Base-by-base conservation (phyloP, 192 early-diverging fungal species). In the Rhizophagus prolifer region DNA sequence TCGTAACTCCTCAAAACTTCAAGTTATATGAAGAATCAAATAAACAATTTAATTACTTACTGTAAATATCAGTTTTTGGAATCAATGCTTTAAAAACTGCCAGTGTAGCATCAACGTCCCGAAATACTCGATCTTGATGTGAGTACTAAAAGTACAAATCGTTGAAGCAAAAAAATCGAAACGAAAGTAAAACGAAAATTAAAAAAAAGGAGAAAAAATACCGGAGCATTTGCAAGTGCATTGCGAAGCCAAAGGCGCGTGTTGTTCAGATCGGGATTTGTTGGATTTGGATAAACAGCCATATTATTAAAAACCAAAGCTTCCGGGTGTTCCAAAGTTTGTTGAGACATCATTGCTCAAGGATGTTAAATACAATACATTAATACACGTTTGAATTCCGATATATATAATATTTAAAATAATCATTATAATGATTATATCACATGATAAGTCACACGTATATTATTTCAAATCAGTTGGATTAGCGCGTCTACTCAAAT, bases 31-130 rank as follows among this genome's bases (percentile, higher is more conserved):
- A 16, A 79, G 23, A 21, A 79, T 26, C 41, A 31, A 34, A 26
- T 46, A 23, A 36, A 14, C 41, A 78, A 58, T 44, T 26, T 72
- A 28, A 10, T 16, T 63, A 66, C 74, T 65, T 86, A 93, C 90
- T 91, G 78, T 91, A 93, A 44, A 83, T 85, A 62, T 94, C 92
- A 62, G 87, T 87, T 79, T 93, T 91, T 7, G 73, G 72, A 34
- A 85, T 83, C 44, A 92, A 83, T 31, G 88, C 85, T 58, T 81
- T 80, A 79, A 86, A 89, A 41, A 84, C 83, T 74, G 82, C 78
- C 26, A 92, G 78, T 5, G 88, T 89, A 4, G 87, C 82, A 66
- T 92, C 91, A 50, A 88, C 90, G 80, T 94, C 91, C 60, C 86
- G 80, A 75, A 86, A 89, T 47, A 86, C 87, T 70, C 89, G 83